These are phyloP conservation scores for Arabidopsis thaliana DNA, from an alignment of 345 rosid species.

Conservation along the genomic window DNA sequence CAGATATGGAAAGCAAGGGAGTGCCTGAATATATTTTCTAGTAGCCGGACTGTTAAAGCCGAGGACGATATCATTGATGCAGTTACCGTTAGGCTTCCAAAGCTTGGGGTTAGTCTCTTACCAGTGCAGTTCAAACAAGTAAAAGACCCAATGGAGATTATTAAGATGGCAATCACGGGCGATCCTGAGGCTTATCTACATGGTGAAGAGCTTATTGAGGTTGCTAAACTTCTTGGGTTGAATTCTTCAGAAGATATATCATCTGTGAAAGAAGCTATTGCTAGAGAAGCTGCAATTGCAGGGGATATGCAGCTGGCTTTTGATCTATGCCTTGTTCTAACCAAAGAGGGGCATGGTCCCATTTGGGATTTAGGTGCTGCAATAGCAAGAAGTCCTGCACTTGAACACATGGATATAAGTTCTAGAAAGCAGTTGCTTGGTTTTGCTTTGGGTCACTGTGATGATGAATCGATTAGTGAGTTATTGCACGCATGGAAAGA, in stretches of 20 bases:
- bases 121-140: slow-evolving; percentile 96
- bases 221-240: slow-evolving; percentile 94
- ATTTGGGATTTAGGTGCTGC: slow-evolving; percentile 99
- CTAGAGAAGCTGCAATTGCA: slow-evolving; percentile 97
- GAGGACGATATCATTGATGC: slow-evolving; percentile 88
- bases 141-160: slow-evolving; percentile 94
- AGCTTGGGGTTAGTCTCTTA: slow-evolving; percentile 86
- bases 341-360: slow-evolving; percentile 89
- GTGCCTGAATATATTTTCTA: slow-evolving; percentile 82
- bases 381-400: slow-evolving; percentile 96
- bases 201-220: slow-evolving; percentile 91
- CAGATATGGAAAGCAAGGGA: slow-evolving; percentile 99
- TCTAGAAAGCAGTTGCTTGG: slow-evolving; percentile 86
- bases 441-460: slow-evolving; percentile 93
- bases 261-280: slow-evolving; percentile 93
- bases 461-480: slow-evolving; percentile 91
- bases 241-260: slow-evolving; percentile 77
- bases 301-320: slow-evolving; percentile 98
- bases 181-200: slow-evolving; percentile 90
- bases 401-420: slow-evolving; percentile 76
- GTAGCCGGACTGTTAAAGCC: slow-evolving; percentile 77
- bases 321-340: slow-evolving; percentile 84
- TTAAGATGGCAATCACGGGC: slow-evolving; percentile 88
- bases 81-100: slow-evolving; percentile 86
- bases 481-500: slow-evolving; percentile 97